Evolutionary conservation across 2,329 filamentous ascomycete species (phyloP), one percentile per base, ranked within the genome.

Genomic region (Exophiala oligosperma): DNA sequence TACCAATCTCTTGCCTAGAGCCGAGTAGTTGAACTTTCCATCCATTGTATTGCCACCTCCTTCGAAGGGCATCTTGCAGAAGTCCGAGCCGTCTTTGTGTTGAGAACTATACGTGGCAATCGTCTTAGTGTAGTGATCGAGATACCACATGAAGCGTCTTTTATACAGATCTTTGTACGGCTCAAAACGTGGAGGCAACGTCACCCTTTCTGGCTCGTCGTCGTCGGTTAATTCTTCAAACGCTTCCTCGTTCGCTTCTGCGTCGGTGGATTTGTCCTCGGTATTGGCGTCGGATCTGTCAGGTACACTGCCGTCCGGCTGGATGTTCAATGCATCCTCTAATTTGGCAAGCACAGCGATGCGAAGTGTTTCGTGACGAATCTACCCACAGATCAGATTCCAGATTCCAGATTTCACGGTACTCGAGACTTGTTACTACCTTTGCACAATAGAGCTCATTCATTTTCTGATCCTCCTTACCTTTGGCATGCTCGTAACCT

Each of bases 111-210:
- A 89, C 59, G 85, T 81, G 38, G 85, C 80, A 52, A 96, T 86
- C 1, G 88, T 82, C 2, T 82, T 77, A 23, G 94, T 77, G 69
- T 97, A 97, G 2, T 89, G 89, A 65, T 95, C 89, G 72, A 90
- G 96, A 75, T 97, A 97, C 94, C 94, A 97, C 12, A 97, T 78
- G 70, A 97, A 97, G 1, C 92, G 86, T 38, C 89, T 86, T 74
- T 97, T 97, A 80, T 89, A 90, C 4, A 96, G 79, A 69, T 97
- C 93, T 65, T 86, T 88, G 76, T 97, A 97, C 0, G 92, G 91
- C 65, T 96, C 89, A 72, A 91, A 96, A 0, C 84, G 32, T 35
- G 32, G 32, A 9, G 32, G 7, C 32, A 6, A 6, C 11, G 11
- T 35, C 9, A 2, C 32, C 32, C 7, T 2, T 2, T 2, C 4